Base-by-base conservation (phyloP, 371 early-diverging fungal species). In the Actinomortierella wolfii region DNA sequence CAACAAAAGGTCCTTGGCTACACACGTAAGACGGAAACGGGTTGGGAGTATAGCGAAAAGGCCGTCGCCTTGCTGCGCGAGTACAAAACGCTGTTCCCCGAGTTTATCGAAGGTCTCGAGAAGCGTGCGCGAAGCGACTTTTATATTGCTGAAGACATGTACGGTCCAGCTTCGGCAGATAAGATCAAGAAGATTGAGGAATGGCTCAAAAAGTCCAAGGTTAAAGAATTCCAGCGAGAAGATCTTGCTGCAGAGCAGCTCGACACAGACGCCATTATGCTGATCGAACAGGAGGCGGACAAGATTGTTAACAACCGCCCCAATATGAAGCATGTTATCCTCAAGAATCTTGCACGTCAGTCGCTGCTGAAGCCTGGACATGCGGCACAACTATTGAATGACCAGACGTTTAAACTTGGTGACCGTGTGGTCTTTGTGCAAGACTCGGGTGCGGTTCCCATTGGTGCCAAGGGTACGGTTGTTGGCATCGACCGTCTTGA, bases 1-100 rank as follows among this genome's bases (percentile, higher is more conserved):
- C 85, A 86, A 51, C 85, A 86, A 57, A 95, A 95, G 70, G 97
- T 93, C 4, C 61, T 92, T 2, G 97, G 95, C 1, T 95, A 92
- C 67, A 84, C 94, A 5, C 83, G 89, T 49, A 95, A 94, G 68
- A 75, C 82, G 3, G 84, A 81, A 39, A 78, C 76, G 18, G 89
- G 88, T 18, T 98, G 97, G 97, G 93, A 93, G 69, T 97, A 84
- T 58, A 90, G 92, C 13, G 68, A 78, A 41, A 86, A 85, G 61
- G 97, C 95, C 0, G 77, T 94, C 5, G 83, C 81, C 0, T 67
- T 96, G 18, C 79, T 98, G 47, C 51, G 56, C 14, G 83, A 86
- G 18, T 98, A 94, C 76, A 83, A 84, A 59, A 69, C 77, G 29
- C 70, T 77, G 8, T 91, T 92, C 81, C 91, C 91, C 0, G 87